Conservation (phyloP, 2,329 filamentous ascomycete genomes). For the Plenodomus tracheiphilus region DNA sequence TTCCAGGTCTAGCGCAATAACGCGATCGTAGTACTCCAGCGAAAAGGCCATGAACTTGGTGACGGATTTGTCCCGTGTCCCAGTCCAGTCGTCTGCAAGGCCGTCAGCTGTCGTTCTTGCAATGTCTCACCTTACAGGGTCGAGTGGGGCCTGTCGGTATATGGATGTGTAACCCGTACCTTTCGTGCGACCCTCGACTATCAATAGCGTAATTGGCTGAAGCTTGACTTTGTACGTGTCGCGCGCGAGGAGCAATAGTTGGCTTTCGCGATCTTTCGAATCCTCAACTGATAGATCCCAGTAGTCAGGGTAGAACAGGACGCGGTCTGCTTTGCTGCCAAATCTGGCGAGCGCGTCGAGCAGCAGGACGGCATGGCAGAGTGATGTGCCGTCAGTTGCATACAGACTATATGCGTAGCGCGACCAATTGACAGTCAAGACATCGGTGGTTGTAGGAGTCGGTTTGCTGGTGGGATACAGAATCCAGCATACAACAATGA, state of each 20-base stretch:
- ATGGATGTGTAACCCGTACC: constrained; percentile 26
- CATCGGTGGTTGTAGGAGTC: constrained; percentile 8
- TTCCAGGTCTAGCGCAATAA: constrained; percentile 66
- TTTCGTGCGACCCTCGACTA: constrained; percentile 37
- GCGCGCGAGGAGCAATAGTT: constrained; percentile 54
- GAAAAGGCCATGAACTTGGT: constrained; percentile 72
- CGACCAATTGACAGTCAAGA: constrained; percentile 40
- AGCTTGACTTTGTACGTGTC: constrained; percentile 56
- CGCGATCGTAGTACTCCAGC: constrained; percentile 63
- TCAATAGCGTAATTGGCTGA: constrained; percentile 51
- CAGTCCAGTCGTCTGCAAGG: constrained; percentile 36
- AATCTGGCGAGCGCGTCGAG: constrained; percentile 49
- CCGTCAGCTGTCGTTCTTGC: constrained; percentile 16
- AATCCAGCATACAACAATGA: constrained; percentile 35
- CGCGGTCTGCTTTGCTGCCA: constrained; percentile 50
- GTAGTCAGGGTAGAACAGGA: constrained; percentile 50
- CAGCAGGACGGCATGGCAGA: constrained; percentile 51
- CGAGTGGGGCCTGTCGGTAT: constrained; percentile 6
- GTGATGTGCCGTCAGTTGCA: constrained; percentile 46
- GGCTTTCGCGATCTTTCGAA: constrained; percentile 45
- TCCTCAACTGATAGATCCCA: constrained; percentile 39
- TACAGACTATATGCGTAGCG: constrained; percentile 50
- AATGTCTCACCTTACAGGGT: constrained; percentile 5
- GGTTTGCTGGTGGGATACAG: constrained; percentile 22
- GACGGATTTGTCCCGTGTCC: constrained; percentile 65